Evolutionary conservation across 495 filamentous ascomycete species (phyloP).

Genomic region (Parachaetomium inaequale): DNA sequence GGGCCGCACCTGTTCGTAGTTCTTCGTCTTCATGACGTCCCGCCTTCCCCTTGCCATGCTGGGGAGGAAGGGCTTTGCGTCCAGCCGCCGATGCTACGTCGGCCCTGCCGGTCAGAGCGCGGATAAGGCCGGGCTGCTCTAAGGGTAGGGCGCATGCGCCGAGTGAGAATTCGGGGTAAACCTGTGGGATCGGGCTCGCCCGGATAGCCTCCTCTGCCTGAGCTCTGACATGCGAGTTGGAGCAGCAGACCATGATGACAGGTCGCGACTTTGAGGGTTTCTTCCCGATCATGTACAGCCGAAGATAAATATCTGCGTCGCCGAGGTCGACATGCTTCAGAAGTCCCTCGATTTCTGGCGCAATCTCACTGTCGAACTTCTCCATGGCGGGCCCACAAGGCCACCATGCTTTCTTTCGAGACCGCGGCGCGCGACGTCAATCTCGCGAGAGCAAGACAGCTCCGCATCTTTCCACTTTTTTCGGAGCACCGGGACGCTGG

Average conservation of each 20-base stretch:
- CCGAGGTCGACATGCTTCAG: neutral
- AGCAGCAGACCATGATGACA: slow-evolving; percentile 25
- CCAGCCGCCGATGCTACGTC: neutral
- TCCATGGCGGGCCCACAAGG: neutral
- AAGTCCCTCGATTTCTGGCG: neutral
- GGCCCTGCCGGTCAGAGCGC: neutral
- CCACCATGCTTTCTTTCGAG: neutral
- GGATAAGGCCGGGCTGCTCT: slow-evolving; percentile 18
- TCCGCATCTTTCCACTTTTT: neutral
- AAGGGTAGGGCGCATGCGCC: slow-evolving; percentile 15
- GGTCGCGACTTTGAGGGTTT: slow-evolving; percentile 11
- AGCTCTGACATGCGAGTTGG: slow-evolving; percentile 8
- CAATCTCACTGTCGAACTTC: neutral
- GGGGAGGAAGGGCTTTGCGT: too few species aligned
- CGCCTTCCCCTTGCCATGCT: too few species aligned
- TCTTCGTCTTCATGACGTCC: neutral
- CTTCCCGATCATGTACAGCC: neutral
- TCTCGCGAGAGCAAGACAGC: neutral
- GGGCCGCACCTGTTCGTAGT: too few species aligned
- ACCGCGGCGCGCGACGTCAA: neutral
- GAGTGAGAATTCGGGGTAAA: slow-evolving; percentile 16
- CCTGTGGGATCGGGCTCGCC: slow-evolving; percentile 2
- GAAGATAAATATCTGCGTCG: neutral
- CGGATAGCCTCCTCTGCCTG: slow-evolving; percentile 7
- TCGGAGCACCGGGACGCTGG: neutral